Percentiles rank a stretch among this genome's conserved stretches.
Conservation (phyloP, 1,139 yeast species). For the Yamadazyma epiphylla region DNA sequence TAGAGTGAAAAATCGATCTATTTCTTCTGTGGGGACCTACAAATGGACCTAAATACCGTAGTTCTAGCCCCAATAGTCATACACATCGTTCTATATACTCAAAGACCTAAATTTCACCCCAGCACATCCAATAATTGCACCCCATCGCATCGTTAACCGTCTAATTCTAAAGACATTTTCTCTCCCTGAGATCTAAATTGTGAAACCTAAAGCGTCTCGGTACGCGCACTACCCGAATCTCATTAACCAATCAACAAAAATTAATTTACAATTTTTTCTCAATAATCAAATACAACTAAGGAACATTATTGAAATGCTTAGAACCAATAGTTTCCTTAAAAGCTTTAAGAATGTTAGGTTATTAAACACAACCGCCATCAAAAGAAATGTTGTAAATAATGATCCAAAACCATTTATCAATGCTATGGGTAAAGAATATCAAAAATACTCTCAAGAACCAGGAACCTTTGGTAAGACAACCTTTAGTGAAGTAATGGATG, state of each 20-base stretch:
- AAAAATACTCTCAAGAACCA: slow-evolving; percentile 30
- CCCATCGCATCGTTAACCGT: too few species aligned
- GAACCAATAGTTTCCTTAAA: slow-evolving; percentile 1
- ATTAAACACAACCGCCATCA: slow-evolving; percentile 3
- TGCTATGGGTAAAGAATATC: slow-evolving; percentile 36
- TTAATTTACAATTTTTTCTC: slow-evolving; percentile 2
- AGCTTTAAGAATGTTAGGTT: slow-evolving; percentile 6
- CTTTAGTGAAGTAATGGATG: slow-evolving; percentile 45
- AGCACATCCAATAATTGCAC: too few species aligned
- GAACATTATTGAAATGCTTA: slow-evolving; percentile 1
- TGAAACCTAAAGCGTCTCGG: background rate
- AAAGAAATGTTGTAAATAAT: slow-evolving; percentile 12
- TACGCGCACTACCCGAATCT: slow-evolving; percentile 1
- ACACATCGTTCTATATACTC: too few species aligned
- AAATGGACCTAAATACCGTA: too few species aligned
- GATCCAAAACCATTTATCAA: slow-evolving; percentile 28
- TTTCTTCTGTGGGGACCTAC: too few species aligned
- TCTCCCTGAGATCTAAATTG: background rate
- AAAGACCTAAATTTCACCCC: too few species aligned
- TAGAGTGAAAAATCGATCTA: too few species aligned
- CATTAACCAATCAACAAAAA: slow-evolving; percentile 13
- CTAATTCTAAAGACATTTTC: too few species aligned
- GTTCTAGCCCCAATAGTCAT: too few species aligned
- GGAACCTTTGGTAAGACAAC: slow-evolving; percentile 39
- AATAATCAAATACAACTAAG: too few species aligned